Conservation (phyloP, 257 asterid species). For the Nicotiana obtusifolia region DNA sequence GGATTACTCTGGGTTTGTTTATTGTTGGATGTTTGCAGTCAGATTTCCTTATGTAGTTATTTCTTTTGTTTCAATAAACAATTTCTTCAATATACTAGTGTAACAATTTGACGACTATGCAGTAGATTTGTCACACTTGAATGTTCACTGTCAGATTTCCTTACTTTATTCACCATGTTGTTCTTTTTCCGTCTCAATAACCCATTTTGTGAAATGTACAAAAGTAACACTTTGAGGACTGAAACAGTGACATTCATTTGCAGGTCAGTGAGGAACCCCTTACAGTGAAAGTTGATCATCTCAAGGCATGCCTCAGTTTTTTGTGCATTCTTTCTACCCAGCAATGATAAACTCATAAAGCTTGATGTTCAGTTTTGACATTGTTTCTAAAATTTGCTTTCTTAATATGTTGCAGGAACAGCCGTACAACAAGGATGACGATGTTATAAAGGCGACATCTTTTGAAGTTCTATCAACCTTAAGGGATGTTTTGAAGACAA, state of each 20-base stretch:
- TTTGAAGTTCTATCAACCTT: constrained; percentile 94
- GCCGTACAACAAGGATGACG: constrained; percentile 82
- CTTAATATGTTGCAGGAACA: constrained; percentile 53
- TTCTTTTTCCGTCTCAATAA: not conserved
- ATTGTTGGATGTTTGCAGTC: not conserved
- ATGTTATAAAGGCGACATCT: constrained; percentile 85
- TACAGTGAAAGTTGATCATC: constrained; percentile 90
- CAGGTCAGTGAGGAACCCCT: constrained; percentile 98
- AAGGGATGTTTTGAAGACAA: constrained; percentile 85
- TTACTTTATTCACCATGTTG: not conserved
- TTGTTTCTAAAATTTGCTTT: constrained; percentile 8
- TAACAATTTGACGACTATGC: not conserved
- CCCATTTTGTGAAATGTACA: constrained; percentile 1
- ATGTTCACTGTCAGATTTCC: not conserved
- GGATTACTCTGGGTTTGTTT: too few species aligned
- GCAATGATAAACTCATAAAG: constrained; percentile 9
- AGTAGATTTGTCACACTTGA: not conserved
- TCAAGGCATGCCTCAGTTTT: constrained; percentile 51
- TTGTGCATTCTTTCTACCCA: constrained; percentile 6
- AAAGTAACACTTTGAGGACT: constrained; percentile 22
- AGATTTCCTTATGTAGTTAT: not conserved
- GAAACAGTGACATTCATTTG: constrained; percentile 24
- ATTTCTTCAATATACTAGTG: not conserved
- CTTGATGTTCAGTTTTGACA: not conserved
- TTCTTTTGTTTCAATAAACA: not conserved